Evolutionary conservation across 257 asterid species (phyloP).

Genomic region (Asclepias syriaca): DNA sequence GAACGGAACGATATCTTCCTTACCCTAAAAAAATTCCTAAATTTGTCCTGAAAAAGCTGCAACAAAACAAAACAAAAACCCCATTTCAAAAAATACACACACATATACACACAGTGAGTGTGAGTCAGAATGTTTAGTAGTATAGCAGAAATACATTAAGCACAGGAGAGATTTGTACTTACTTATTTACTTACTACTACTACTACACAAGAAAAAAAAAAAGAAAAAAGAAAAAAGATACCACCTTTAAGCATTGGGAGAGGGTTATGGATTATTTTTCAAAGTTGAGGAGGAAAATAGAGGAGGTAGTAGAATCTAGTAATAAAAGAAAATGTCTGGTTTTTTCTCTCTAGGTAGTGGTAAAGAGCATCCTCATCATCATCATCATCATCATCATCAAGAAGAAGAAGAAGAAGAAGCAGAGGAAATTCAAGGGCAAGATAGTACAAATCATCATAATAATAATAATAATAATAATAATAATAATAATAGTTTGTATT

Average conservation of each 20-base stretch:
- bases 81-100: neutral
- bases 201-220: neutral
- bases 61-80: constrained; percentile 12
- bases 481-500: constrained; percentile 24
- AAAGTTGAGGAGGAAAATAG: constrained; percentile 25
- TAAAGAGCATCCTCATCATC: constrained; percentile 1
- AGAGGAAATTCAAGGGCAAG: constrained; percentile 5
- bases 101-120: constrained; percentile 18
- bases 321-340: constrained; percentile 51
- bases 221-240: neutral
- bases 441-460: constrained; percentile 1
- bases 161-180: neutral
- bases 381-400: too few relatives aligned
- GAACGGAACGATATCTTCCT: constrained; percentile 16
- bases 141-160: neutral
- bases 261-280: constrained; percentile 44
- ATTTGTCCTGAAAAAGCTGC: constrained; percentile 34
- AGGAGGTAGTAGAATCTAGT: constrained; percentile 27
- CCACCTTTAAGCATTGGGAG: neutral
- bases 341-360: constrained; percentile 62
- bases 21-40: constrained; percentile 34
- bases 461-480: too few relatives aligned
- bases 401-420: constrained; percentile 14
- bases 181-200: neutral
- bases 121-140: constrained; percentile 6